Percentiles rank a stretch among this genome's conserved stretches.
Conservation (phyloP, 805 yeast genomes). For the Millerago galiae region DNA sequence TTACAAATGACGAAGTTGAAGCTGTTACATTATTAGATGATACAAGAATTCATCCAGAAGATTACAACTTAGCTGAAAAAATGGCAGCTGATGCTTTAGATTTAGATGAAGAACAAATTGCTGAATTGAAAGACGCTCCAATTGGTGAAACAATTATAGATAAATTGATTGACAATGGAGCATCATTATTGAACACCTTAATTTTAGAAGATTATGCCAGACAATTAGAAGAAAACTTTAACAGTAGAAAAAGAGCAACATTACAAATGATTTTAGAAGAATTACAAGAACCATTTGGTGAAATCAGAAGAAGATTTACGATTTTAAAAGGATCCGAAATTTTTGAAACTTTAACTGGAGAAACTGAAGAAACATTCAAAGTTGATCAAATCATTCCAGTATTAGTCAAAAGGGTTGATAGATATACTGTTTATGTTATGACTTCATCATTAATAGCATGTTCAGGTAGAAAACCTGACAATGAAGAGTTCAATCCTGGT, state of each 20-base stretch:
- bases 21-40: conserved; percentile 78
- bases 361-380: conserved; percentile 60
- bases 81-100: conserved; percentile 98
- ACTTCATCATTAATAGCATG: conserved; percentile 65
- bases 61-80: conserved; percentile 89
- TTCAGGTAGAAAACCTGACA: conserved; percentile 40
- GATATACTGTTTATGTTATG: conserved; percentile 35
- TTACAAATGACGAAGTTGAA: conserved; percentile 41
- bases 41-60: conserved; percentile 97
- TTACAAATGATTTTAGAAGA: conserved; percentile 82
- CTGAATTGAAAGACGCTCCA: conserved; percentile 61
- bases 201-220: conserved; percentile 89
- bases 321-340: conserved; percentile 61
- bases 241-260: conserved; percentile 70
- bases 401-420: conserved; percentile 54
- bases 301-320: conserved; percentile 70
- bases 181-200: conserved; percentile 73
- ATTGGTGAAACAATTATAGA: conserved; percentile 65
- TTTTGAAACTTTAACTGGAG: conserved; percentile 88
- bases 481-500: conserved; percentile 46
- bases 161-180: conserved; percentile 61
- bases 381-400: conserved; percentile 73
- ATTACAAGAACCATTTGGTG: conserved; percentile 81
- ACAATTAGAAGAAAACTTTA: conserved; percentile 70
- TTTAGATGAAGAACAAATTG: conserved; percentile 88